Base-by-base conservation (phyloP, 2,329 filamentous ascomycete genomes). In the Helotiales sp. region DNA sequence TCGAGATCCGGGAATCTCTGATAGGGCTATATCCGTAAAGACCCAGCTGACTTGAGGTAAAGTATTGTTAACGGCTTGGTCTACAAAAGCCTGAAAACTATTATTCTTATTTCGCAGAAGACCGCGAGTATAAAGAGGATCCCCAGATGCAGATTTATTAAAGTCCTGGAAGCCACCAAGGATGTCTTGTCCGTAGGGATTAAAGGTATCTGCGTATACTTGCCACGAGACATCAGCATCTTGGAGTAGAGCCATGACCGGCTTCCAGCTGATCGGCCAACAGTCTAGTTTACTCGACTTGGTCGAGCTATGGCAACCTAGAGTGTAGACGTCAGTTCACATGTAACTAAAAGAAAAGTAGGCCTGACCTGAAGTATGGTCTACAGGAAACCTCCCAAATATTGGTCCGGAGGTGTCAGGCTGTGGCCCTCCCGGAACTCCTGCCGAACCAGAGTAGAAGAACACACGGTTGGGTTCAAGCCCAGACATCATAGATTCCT, bases 11-110 rank as follows among this genome's bases (percentile, higher is more conserved):
- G 38, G 17, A 2, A 8, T 5, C 9, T 42, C 38, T 13, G 38
- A 42, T 12, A 24, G n/a, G 34, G 2, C 15, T 24, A 24, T 8
- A 10, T 42, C 8, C 7, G 38, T 8, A 60, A 80, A 73, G 38
- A 82, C 78, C 67, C 79, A 81, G 54, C 75, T 79, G 44, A 83
- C 69, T 54, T 77, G 75, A 0, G 81, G 81, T 1, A 84, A 72
- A 0, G 73, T 78, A 1, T 81, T 80, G 40, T 76, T 74, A 17
- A 74, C 76, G 7, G 80, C 81, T 31, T 75, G 76, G 0, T 73
- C 65, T 57, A 80, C 81, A 64, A 84, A 83, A 0, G 74, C 66
- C 3, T 78, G 72, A 0, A 83, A 72, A 9, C 12, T 29, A 27
- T 46, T 52, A n/a, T 49, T 38, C 5, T 25, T n/a, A 17, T 46